A percentile compares a stretch with the other conserved stretches of the same genome.
These are phyloP conservation scores for Malassezia brasiliensis DNA, from an alignment of 1,284 basidiomycete species.

Conservation along the genomic window DNA sequence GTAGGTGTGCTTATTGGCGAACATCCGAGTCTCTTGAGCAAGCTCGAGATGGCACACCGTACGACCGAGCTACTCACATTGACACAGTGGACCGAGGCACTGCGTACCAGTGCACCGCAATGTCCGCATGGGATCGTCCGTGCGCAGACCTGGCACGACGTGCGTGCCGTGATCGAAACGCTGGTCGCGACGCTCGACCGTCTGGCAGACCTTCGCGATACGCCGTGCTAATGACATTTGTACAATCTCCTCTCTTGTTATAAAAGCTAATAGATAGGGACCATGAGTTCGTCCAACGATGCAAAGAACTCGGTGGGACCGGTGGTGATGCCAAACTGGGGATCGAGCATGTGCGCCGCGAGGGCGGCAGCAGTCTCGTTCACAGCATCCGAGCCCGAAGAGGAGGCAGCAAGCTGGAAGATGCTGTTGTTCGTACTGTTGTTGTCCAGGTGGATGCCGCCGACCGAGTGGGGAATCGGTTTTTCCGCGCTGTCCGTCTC, in stretches of 20 bases:
- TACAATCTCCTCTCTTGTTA: background rate
- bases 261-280: slow-evolving; percentile 9
- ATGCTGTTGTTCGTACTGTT: slow-evolving; percentile 4
- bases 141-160: slow-evolving; percentile 7
- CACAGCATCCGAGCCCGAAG: slow-evolving; percentile 4
- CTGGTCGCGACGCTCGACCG: background rate
- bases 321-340: background rate
- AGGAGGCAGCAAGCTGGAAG: slow-evolving; percentile 6
- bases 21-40: background rate
- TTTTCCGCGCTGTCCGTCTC: background rate
- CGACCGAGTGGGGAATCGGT: background rate
- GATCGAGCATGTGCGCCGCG: slow-evolving; percentile 10
- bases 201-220: background rate
- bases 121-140: background rate
- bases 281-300: slow-evolving; percentile 17
- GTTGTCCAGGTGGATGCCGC: slow-evolving; percentile 10
- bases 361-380: slow-evolving; percentile 8
- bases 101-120: background rate
- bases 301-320: slow-evolving; percentile 11
- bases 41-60: background rate
- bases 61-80: background rate
- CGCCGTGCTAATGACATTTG: background rate
- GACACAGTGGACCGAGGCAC: background rate
- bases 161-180: slow-evolving; percentile 3
- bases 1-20: slow-evolving; percentile 34